Percentiles rank a stretch among this genome's conserved stretches.
Conservation (phyloP, 768 basidiomycete genomes). For the Lepiota subincarnata region DNA sequence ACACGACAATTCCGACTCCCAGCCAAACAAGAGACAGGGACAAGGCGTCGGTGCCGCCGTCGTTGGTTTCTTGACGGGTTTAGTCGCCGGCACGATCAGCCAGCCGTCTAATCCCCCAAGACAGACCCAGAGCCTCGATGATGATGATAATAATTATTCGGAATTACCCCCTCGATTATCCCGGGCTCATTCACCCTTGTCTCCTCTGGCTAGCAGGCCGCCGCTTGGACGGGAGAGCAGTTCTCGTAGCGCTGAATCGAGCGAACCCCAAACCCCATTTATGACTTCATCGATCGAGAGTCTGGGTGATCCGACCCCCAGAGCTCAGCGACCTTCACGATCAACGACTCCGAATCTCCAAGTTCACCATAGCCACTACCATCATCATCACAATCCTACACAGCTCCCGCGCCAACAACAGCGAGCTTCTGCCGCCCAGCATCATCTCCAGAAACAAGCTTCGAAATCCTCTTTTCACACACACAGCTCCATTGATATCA, state of each 20-base stretch:
- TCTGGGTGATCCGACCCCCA: constrained; percentile 24
- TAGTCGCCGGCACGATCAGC: constrained; percentile 42
- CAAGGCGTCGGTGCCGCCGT: constrained; percentile 55
- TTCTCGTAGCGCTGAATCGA: constrained; percentile 14
- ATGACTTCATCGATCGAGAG: constrained; percentile 34
- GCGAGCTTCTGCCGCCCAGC: background rate
- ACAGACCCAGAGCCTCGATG: constrained; percentile 9
- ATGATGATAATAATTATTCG: background rate
- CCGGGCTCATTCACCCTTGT: constrained; percentile 18
- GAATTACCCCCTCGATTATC: constrained; percentile 2
- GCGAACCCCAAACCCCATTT: constrained; percentile 22
- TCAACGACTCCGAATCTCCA: constrained; percentile 5
- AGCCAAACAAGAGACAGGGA: constrained; percentile 28
- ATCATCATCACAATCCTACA: background rate
- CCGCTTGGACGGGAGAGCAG: background rate
- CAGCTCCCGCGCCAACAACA: background rate
- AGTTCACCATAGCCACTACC: background rate
- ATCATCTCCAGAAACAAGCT: constrained; percentile 4
- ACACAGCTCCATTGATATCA: background rate
- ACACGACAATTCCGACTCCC: constrained; percentile 22
- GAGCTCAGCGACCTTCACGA: constrained; percentile 12
- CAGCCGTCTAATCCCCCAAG: background rate
- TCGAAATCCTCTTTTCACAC: constrained; percentile 3
- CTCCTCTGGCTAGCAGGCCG: constrained; percentile 25
- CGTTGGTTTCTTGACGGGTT: constrained; percentile 61